These are phyloP conservation scores for Clavispora vitiphila DNA, from an alignment of 805 yeast genomes.

Conservation along the genomic window DNA sequence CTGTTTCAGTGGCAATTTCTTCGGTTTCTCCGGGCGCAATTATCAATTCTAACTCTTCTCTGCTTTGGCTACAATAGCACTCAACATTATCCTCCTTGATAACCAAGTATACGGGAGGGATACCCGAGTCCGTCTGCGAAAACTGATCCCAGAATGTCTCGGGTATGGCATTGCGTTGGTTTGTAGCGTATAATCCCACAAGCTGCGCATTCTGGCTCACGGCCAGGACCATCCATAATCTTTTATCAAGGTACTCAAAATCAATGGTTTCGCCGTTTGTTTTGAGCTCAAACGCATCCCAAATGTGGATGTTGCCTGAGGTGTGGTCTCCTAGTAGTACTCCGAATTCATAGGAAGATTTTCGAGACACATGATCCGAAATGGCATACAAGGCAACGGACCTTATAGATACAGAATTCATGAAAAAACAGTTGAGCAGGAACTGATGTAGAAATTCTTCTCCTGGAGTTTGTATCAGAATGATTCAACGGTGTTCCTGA, in stretches of 20 bases:
- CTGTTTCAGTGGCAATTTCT: conserved; percentile 27
- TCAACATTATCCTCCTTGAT: neutral
- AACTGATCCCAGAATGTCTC: conserved; percentile 7
- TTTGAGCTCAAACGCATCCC: conserved; percentile 29
- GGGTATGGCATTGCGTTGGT: neutral
- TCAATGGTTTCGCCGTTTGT: conserved; percentile 16
- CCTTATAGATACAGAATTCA: conserved; percentile 2
- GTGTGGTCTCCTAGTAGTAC: conserved; percentile 23
- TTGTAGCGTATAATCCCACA: conserved; percentile 28
- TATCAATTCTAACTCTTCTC: conserved; percentile 9
- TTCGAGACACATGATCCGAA: conserved; percentile 26
- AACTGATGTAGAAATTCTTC: too few species aligned
- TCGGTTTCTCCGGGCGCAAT: conserved; percentile 28
- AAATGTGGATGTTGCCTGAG: conserved; percentile 9
- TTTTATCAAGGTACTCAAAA: conserved; percentile 18
- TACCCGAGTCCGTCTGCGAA: neutral
- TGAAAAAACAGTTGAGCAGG: neutral
- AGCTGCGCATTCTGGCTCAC: conserved; percentile 24
- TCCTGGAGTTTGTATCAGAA: too few species aligned
- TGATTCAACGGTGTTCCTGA: too few species aligned
- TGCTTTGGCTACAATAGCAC: conserved; percentile 5
- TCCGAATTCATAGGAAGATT: conserved; percentile 18
- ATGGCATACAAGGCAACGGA: conserved; percentile 27
- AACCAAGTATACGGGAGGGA: conserved; percentile 8
- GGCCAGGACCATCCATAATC: conserved; percentile 24